Percentiles rank a stretch among this genome's conserved stretches.
These are phyloP conservation scores for Pogostemon cablin DNA, from an alignment of 257 asterid genomes.

Conservation along the genomic window DNA sequence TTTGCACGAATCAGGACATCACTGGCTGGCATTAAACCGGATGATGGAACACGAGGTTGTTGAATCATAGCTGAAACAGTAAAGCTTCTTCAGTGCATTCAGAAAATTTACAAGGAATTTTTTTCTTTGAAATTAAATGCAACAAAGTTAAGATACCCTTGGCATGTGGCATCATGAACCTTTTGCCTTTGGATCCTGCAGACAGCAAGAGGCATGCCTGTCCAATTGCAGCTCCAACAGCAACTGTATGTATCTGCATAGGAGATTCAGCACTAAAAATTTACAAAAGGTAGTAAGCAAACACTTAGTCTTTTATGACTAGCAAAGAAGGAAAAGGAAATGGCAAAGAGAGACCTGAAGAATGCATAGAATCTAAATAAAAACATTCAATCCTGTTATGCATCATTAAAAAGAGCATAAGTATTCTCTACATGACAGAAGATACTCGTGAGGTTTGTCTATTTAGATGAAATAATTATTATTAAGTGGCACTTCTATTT, in stretches of 20 bases:
- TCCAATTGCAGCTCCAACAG: constrained; percentile 87
- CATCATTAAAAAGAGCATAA: constrained; percentile 14
- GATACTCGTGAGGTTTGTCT: neutral
- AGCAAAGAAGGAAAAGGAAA: neutral
- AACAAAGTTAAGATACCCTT: constrained; percentile 51
- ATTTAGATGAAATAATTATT: constrained; percentile 12
- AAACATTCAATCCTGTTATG: constrained; percentile 4
- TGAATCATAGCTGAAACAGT: constrained; percentile 82
- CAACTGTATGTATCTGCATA: constrained; percentile 79
- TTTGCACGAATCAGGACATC: constrained; percentile 84
- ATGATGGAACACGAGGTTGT: constrained; percentile 85
- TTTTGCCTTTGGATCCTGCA: constrained; percentile 85
- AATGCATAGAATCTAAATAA: constrained; percentile 8
- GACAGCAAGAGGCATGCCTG: constrained; percentile 94
- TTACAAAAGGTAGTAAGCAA: neutral
- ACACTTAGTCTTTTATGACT: neutral
- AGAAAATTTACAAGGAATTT: constrained; percentile 27
- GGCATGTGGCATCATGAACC: constrained; percentile 93
- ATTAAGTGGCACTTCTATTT: neutral
- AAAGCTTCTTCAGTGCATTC: constrained; percentile 20
- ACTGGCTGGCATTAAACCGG: constrained; percentile 88
- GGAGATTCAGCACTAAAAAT: constrained; percentile 30
- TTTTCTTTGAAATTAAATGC: constrained; percentile 20
- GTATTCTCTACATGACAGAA: neutral
- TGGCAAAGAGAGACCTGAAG: neutral